Evolutionary conservation across 2,329 filamentous ascomycete genomes (phyloP).

Genomic region (Thielaviopsis ethacetica): DNA sequence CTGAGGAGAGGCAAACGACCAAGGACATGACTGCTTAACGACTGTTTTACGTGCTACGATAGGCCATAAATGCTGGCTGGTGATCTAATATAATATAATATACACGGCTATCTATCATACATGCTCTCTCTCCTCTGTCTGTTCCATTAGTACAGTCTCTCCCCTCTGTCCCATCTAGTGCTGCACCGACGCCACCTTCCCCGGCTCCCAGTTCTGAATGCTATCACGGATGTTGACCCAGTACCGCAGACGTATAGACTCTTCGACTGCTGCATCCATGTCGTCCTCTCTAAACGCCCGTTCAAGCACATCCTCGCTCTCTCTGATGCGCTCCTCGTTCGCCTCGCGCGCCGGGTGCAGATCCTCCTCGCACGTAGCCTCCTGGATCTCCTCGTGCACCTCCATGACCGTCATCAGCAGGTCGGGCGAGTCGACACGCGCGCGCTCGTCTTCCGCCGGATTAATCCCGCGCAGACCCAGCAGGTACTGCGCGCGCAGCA

Average conservation of each 20-base stretch:
- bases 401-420: conserved; percentile 70
- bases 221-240: conserved; percentile 80
- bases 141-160: too few relatives aligned
- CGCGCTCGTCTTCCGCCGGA: conserved; percentile 61
- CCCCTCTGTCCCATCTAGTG: conserved; percentile 21
- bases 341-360: conserved; percentile 39
- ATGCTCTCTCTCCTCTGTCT: neutral
- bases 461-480: conserved; percentile 60
- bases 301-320: conserved; percentile 46
- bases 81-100: too few relatives aligned
- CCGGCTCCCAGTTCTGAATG: conserved; percentile 69
- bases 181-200: conserved; percentile 40
- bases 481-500: conserved; percentile 78
- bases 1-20: too few relatives aligned
- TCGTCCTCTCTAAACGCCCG: conserved; percentile 50
- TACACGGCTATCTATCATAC: too few relatives aligned
- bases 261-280: conserved; percentile 46
- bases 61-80: too few relatives aligned
- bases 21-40: too few relatives aligned
- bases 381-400: conserved; percentile 58
- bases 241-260: conserved; percentile 68
- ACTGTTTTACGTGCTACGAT: too few relatives aligned
- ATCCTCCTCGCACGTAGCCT: conserved; percentile 49
- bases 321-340: conserved; percentile 52
- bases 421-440: conserved; percentile 48